Base-by-base conservation (phyloP, 2,329 filamentous ascomycete genomes). In the Diaporthe longicolla region DNA sequence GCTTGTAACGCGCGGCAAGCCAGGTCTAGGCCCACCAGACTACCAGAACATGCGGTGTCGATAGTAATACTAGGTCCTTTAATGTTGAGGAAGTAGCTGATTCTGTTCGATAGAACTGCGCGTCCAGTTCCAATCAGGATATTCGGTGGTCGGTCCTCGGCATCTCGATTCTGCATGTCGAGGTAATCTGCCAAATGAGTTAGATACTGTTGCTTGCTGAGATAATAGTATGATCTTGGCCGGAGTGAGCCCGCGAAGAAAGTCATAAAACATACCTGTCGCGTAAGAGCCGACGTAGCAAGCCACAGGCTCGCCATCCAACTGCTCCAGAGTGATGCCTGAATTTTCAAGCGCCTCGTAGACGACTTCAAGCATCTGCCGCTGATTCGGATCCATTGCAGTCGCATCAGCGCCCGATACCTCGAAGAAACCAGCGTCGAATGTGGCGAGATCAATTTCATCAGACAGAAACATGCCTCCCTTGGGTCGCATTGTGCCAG, bases 381-480 rank as follows among this genome's bases (percentile, higher is more conserved):
- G 71, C 66, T 79, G 78, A 15, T 74, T 48, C 0, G 73, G 79
- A 13, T 80, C 79, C 77, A 79, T 79, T 3, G 76, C 17, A 0
- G 66, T 48, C 4, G 76, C 75, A 0, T 81, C 79, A 5, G 37
- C n/a, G 0, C 66, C 35, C 0, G 26, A 13, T 0, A 80, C 35
- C 8, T 77, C 72, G 63, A 80, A 74, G 69, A 83, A 84, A 0
- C 35, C 24, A 29, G 81, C 80, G 65, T 86, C 83, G 52, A 86
- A 83, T 1, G 79, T 77, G 3, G 73, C 59, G 0, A 78, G 78
- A 57, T 86, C 81, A 8, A 82, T 76, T 8, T 83, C 77, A 0
- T 82, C 77, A 4, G 32, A 35, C 4, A 87, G 0, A 78, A 79
- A 77, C 73, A 73, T 73, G 37, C 72, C 72, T 3, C 72, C 72